Conservation (phyloP, 1,139 yeast species). For the Hyphopichia pseudoburtonii region DNA sequence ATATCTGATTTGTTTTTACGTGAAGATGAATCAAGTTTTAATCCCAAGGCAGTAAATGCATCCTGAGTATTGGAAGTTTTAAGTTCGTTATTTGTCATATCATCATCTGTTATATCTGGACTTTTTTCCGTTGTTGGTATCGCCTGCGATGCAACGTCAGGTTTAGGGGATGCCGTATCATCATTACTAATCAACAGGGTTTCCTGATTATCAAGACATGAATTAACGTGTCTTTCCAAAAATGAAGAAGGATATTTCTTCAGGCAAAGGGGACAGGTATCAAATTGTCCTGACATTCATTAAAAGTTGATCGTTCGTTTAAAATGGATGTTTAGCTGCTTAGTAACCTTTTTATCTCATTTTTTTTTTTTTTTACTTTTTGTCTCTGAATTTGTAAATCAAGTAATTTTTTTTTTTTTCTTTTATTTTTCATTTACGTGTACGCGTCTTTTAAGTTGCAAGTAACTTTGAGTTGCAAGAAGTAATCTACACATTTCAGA, state of each 20-base stretch:
- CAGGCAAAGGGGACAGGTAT: constrained; percentile 38
- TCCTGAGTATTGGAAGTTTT: constrained; percentile 8
- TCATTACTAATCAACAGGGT: constrained; percentile 3
- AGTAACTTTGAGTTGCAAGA: too few relatives aligned
- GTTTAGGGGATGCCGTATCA: background rate
- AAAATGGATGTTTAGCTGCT: background rate
- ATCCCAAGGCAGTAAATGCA: constrained; percentile 31
- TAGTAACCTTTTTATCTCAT: background rate
- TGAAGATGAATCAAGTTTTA: constrained; percentile 24
- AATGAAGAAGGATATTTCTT: constrained; percentile 20
- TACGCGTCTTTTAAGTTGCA: too few relatives aligned
- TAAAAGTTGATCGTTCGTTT: too few relatives aligned
- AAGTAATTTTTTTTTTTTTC: background rate
- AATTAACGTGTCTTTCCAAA: constrained; percentile 43
- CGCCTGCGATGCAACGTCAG: too few relatives aligned
- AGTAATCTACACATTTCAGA: too few relatives aligned
- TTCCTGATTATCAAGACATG: constrained; percentile 31
- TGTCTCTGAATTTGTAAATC: background rate
- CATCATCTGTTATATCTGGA: too few relatives aligned
- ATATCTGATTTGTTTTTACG: constrained; percentile 18
- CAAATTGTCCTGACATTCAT: constrained; percentile 2
- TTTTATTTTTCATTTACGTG: too few relatives aligned
- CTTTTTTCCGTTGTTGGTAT: too few relatives aligned
- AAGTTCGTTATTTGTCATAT: too few relatives aligned
- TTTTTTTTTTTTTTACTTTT: background rate